A percentile compares a stretch with the other conserved stretches of the same genome.
phyloP scores from a whole-genome alignment of 306 rosid genomes.

The Quercus wislizeni region DNA sequence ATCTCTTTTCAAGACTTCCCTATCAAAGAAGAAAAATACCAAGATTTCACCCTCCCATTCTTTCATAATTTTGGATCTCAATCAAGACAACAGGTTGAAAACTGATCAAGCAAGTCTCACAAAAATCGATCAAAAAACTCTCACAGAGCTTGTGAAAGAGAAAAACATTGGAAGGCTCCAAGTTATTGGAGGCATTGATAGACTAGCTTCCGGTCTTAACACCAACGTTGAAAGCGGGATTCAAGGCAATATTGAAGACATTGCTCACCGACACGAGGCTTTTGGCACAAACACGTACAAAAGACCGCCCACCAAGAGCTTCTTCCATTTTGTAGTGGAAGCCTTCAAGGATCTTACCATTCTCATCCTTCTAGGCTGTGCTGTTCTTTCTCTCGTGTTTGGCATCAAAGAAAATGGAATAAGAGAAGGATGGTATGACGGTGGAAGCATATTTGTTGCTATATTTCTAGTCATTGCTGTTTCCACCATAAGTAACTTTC shows the following conservation, averaged over 20 bases:
- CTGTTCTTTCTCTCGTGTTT: too few species aligned
- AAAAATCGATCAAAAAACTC: conserved; percentile 14
- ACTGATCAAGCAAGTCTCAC: not conserved
- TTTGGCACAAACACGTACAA: too few species aligned
- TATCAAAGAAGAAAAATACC: not conserved
- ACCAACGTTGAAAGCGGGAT: conserved; percentile 29
- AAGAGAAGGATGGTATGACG: too few species aligned
- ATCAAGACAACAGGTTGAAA: not conserved
- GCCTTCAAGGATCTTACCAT: too few species aligned
- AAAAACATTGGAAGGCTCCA: conserved; percentile 18
- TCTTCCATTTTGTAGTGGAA: too few species aligned
- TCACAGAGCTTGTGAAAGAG: conserved; percentile 31
- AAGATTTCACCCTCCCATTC: conserved; percentile 1
- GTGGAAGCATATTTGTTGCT: too few species aligned
- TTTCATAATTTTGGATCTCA: not conserved
- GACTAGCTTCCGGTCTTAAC: conserved; percentile 27
- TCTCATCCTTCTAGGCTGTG: too few species aligned
- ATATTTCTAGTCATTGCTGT: too few species aligned
- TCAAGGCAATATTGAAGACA: conserved; percentile 2
- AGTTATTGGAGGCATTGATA: conserved; percentile 27
- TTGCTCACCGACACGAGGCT: not conserved
- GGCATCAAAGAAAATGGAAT: too few species aligned
- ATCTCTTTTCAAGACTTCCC: not conserved
- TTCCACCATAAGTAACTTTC: too few species aligned
- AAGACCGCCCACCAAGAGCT: too few species aligned